A percentile compares a stretch with the other conserved stretches of the same genome.
These are phyloP conservation scores for Penicillium sclerotigenum DNA, from an alignment of 2,329 filamentous ascomycete species.

Conservation along the genomic window DNA sequence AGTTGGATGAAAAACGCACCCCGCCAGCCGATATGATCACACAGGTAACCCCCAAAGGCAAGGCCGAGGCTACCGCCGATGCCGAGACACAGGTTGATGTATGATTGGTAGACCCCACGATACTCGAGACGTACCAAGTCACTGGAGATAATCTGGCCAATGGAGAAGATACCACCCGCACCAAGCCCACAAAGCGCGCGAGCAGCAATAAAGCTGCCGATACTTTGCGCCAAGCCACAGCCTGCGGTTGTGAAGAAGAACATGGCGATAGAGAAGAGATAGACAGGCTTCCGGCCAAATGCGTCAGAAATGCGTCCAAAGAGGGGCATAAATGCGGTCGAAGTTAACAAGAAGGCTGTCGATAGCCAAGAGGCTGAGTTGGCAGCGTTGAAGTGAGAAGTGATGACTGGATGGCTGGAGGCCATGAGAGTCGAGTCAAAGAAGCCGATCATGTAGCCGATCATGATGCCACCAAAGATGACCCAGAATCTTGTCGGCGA, in stretches of 20 bases:
- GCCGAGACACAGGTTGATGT: constrained; percentile 40
- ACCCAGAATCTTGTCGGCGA: constrained; percentile 55
- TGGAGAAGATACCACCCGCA: constrained; percentile 68
- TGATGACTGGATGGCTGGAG: constrained; percentile 75
- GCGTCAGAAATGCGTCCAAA: constrained; percentile 72
- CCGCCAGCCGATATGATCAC: constrained; percentile 42
- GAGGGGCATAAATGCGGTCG: constrained; percentile 71
- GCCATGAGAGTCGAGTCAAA: constrained; percentile 82
- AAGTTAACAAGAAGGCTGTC: constrained; percentile 73
- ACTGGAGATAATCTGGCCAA: constrained; percentile 59
- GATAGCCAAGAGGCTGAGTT: constrained; percentile 81
- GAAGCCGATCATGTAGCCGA: constrained; percentile 55
- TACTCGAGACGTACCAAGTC: constrained; percentile 73
- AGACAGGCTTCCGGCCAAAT: constrained; percentile 66
- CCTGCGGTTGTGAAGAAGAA: constrained; percentile 66
- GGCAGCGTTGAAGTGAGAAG: constrained; percentile 72
- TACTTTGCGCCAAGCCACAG: constrained; percentile 67
- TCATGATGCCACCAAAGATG: constrained; percentile 59
- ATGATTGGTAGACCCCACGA: constrained; percentile 43
- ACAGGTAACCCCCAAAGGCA: constrained; percentile 40
- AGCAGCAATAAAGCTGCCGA: constrained; percentile 68
- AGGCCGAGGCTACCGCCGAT: constrained; percentile 39
- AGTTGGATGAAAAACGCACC: constrained; percentile 50
- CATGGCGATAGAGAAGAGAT: constrained; percentile 59
- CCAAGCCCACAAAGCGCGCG: constrained; percentile 69